Base-by-base conservation (phyloP, 2,329 filamentous ascomycete genomes). In the Hymenoscyphus fructigenus region DNA sequence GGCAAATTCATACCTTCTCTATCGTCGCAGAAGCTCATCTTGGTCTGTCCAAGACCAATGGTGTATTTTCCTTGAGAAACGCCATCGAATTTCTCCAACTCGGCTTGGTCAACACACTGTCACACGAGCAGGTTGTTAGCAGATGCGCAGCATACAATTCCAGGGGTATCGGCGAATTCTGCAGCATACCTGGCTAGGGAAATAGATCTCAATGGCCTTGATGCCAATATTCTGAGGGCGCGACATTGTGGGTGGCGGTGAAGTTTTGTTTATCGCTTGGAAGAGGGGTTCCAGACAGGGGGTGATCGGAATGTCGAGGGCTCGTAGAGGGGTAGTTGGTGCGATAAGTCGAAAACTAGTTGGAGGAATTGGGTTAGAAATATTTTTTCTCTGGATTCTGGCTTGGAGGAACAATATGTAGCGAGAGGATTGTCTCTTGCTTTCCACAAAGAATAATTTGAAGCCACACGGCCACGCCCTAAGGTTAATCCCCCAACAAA, bases 21-120 rank as follows among this genome's bases (percentile, higher is more conserved):
- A 76, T 95, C 91, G 80, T 95, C 91, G 78, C 91, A 94, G 82
- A 95, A 95, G 83, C 88, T 89, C 91, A 95, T 95, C 82, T 91
- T 92, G 77, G 90, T 94, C 85, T 95, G 91, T 75, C 91, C 91
- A 64, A 95, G 89, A 78, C 91, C 91, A 81, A 95, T 94, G 75
- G 91, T 95, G 84, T 95, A 95, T 82, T 95, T 95, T 72, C 91
- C 91, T 64, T 87, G 78, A 77, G 85, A 85, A 75, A 92, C 91
- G 78, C 91, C 91, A 86, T 95, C 91, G 80, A 92, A 92, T 80
- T 92, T 91, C 79, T 94, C 91, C 69, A 95, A 86, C 78, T 93
- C 91, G 65, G 83, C 79, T 81, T 95, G 91, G 76, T 93, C 90
- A 74, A 95, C 91, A 80, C 92, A 95, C 91, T 94, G 67, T 61